Evolutionary conservation across 108 stramenopile genomes (phyloP), one percentile per base, ranked within the genome.

Genomic region (Nitzschia palea): DNA sequence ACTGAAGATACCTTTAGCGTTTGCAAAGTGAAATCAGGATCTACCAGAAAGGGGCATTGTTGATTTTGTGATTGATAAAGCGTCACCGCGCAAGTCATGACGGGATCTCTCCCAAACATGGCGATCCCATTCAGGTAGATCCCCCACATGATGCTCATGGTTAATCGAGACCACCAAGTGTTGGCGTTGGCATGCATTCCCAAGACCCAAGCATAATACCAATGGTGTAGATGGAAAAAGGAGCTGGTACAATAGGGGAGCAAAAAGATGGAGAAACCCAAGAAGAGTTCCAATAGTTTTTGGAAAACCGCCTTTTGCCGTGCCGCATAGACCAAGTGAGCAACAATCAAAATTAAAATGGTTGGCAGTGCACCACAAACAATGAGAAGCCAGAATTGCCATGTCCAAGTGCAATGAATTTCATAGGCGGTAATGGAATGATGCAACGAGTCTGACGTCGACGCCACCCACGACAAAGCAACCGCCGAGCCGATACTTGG

Each of bases 191-290:
- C 28, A 33, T 81, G 82, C 86, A 86, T 84, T 25, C 86, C 86
- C 2, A 83, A 3, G 15, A 75, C 43, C 80, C 78, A 84, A 43
- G 47, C 47, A 48, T 48, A 48, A 18, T 48, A 48, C 47, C 88
- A 90, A 71, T 90, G 88, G 57, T 90, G 88, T 10, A 90, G 69
- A 62, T 90, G 88, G 59, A 86, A 81, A 35, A 85, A 84, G 23
- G 77, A 64, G 30, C 67, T 50, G 32, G 80, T 37, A 4, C 44
- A 30, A 34, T 58, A 67, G 20, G 83, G 83, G 3, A 72, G 30
- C 15, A 80, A 36, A 43, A 76, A 89, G 0, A 86, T 44, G 20
- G 59, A 57, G 22, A 68, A 57, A 5, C 71, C 43, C 8, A 67
- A 57, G 18, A 81, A 44, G 23, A 80, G 17, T 64, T 90, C 88